Percentiles rank a stretch among this genome's conserved stretches.
Conservation (phyloP, 2,329 filamentous ascomycete genomes). For the Coleophoma crateriformis region DNA sequence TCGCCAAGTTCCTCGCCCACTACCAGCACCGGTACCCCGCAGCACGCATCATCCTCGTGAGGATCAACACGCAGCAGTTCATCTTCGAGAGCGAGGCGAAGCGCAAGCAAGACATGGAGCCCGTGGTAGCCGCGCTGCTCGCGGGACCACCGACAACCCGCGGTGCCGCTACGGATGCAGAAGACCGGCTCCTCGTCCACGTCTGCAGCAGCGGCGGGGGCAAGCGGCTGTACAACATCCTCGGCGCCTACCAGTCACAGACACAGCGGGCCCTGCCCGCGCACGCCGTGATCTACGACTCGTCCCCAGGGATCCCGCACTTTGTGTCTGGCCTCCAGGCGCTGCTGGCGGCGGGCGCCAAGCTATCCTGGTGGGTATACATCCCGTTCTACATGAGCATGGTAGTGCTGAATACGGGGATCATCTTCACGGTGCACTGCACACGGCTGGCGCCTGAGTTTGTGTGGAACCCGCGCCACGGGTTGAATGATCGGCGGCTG, state of each 20-base stretch:
- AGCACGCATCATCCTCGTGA: slow-evolving; percentile 43
- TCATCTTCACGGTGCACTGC: neutral
- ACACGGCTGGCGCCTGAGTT: slow-evolving; percentile 3
- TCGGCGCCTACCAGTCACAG: slow-evolving; percentile 5
- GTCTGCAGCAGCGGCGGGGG: slow-evolving; percentile 54
- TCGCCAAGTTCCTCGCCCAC: slow-evolving; percentile 48
- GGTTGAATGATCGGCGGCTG: slow-evolving; percentile 14
- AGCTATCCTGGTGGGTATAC: slow-evolving; percentile 9
- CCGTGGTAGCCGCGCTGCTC: slow-evolving; percentile 17
- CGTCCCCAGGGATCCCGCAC: slow-evolving; percentile 17
- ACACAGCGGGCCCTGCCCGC: slow-evolving; percentile 12
- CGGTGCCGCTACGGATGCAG: neutral
- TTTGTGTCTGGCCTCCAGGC: slow-evolving; percentile 19
- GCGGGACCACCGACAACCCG: neutral
- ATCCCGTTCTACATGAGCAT: slow-evolving; percentile 8
- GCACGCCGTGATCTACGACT: slow-evolving; percentile 14
- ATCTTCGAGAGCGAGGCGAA: slow-evolving; percentile 32
- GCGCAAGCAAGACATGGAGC: slow-evolving; percentile 24
- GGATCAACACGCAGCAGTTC: slow-evolving; percentile 37
- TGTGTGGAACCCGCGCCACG: slow-evolving; percentile 8
- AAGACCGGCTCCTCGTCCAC: slow-evolving; percentile 40
- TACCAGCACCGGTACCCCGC: slow-evolving; percentile 45
- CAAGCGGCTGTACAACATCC: slow-evolving; percentile 21
- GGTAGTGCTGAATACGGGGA: neutral
- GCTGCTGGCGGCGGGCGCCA: slow-evolving; percentile 7